Evolutionary conservation across 768 basidiomycete species (phyloP).

Genomic region (Mycena filopes): DNA sequence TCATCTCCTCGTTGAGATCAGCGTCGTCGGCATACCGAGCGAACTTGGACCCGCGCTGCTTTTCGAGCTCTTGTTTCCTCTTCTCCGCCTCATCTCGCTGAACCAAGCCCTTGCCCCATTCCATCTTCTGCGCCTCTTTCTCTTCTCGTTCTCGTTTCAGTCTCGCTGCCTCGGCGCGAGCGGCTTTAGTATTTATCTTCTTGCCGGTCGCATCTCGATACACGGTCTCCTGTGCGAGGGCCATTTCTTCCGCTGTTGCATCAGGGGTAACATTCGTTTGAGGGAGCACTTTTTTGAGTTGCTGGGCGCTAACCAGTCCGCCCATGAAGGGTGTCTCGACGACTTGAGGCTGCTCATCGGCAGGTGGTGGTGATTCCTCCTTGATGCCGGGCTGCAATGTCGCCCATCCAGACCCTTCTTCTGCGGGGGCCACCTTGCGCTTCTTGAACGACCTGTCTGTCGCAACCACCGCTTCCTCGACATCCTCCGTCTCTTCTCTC

Average conservation of each 20-base stretch:
- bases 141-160: constrained; percentile 86
- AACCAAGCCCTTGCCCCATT: constrained; percentile 97
- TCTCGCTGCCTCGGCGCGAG: constrained; percentile 84
- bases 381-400: constrained; percentile 68
- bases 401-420: constrained; percentile 71
- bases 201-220: constrained; percentile 92
- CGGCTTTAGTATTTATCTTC: constrained; percentile 89
- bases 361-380: constrained; percentile 62
- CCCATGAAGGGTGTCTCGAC: constrained; percentile 67
- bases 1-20: constrained; percentile 87
- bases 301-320: constrained; percentile 81
- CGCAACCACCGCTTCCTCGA: constrained; percentile 73
- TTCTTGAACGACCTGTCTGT: constrained; percentile 86
- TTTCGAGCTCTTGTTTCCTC: constrained; percentile 71
- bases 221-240: constrained; percentile 86
- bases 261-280: constrained; percentile 49
- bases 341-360: constrained; percentile 78
- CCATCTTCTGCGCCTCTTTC: constrained; percentile 91
- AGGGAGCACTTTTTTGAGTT: constrained; percentile 74
- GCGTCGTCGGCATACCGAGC: constrained; percentile 85
- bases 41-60: constrained; percentile 71
- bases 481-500: constrained; percentile 65
- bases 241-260: constrained; percentile 64
- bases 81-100: constrained; percentile 86
- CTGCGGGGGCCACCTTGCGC: constrained; percentile 54